phyloP scores from a whole-genome alignment of 23 red algal species.

The Gracilariopsis chorda region DNA sequence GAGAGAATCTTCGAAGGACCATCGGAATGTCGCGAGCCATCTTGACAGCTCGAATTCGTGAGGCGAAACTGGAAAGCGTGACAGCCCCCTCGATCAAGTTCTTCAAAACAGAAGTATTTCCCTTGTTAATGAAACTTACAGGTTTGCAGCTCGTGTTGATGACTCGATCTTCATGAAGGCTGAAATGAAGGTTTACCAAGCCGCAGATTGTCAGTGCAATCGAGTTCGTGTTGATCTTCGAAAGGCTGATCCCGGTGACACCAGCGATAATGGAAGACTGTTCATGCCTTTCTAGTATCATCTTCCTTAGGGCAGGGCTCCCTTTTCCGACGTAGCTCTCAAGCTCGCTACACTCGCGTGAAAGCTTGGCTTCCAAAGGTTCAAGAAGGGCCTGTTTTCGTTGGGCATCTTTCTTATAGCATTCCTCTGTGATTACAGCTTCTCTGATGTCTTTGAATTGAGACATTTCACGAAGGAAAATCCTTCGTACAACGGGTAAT shows the following conservation, averaged over 20 bases:
- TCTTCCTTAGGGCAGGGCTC: neutral
- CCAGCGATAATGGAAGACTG: neutral
- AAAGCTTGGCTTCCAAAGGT: neutral
- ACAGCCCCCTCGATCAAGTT: neutral
- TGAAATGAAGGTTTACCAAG: neutral
- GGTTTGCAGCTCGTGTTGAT: slow-evolving; percentile 17
- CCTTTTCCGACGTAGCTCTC: neutral
- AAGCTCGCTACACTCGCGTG: neutral
- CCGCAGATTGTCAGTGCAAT: neutral
- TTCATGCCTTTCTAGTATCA: neutral
- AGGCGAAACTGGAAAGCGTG: neutral
- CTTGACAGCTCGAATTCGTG: neutral
- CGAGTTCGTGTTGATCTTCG: neutral
- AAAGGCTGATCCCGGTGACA: neutral
- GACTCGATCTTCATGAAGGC: slow-evolving; percentile 1
- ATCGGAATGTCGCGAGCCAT: neutral
- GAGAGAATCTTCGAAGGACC: neutral
- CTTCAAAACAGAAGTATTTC: neutral
- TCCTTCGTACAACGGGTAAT: neutral
- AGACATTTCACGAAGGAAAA: neutral
- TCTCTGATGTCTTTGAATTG: neutral
- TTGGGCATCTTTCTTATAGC: neutral
- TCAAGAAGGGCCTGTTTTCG: neutral
- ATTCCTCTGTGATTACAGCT: neutral
- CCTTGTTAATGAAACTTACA: neutral